Conservation (phyloP, 768 basidiomycete species). For the Boletus reticuloceps region DNA sequence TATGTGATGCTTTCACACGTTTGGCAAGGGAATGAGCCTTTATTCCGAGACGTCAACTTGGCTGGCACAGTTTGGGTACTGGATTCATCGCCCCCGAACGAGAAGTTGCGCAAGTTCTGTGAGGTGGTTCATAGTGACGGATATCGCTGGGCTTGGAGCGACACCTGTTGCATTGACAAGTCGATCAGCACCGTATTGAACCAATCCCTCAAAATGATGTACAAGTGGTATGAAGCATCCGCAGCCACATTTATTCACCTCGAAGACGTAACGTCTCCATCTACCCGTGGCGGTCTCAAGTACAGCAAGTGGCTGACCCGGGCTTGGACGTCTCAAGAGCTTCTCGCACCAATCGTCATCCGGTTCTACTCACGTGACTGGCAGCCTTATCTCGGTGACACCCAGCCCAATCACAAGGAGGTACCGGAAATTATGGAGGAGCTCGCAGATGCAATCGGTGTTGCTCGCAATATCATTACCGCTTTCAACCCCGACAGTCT, state of each 20-base stretch:
- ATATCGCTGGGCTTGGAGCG: no score
- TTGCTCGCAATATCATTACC: conserved; percentile 1
- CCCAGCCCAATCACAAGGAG: conserved; percentile 1
- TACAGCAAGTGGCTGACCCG: conserved; percentile 6
- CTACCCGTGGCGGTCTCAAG: background rate
- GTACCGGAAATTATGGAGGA: conserved; percentile 1
- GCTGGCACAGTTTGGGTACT: conserved; percentile 1
- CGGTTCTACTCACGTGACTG: conserved; percentile 4
- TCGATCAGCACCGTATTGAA: no score
- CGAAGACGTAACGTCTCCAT: background rate
- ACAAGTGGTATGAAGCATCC: no score
- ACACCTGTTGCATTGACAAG: no score
- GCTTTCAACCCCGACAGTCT: conserved; percentile 2
- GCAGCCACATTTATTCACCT: background rate
- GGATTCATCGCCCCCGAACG: no score
- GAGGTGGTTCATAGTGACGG: no score
- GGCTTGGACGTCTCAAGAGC: conserved; percentile 10
- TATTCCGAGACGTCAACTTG: background rate
- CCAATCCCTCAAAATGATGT: no score
- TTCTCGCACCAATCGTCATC: conserved; percentile 7
- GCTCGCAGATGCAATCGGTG: conserved; percentile 1
- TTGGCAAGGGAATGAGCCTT: background rate
- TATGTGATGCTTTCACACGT: conserved; percentile 12
- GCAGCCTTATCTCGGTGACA: background rate
- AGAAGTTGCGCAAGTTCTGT: no score